Percentiles rank a stretch among this genome's conserved stretches.
These are phyloP conservation scores for Stylonectria norvegica DNA, from an alignment of 2,329 filamentous ascomycete genomes.

Conservation along the genomic window DNA sequence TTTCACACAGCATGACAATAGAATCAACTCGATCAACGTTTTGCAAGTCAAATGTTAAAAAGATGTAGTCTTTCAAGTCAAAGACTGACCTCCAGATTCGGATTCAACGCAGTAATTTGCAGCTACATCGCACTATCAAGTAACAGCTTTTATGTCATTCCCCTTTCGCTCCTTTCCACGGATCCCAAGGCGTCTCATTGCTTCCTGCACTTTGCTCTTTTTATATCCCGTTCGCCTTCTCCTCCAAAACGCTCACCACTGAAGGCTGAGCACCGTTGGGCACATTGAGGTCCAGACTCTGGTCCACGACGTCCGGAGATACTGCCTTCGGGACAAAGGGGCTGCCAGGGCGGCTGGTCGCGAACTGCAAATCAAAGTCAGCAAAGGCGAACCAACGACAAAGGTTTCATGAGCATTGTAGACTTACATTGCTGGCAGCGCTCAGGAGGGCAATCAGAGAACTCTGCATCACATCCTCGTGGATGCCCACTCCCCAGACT, in stretches of 20 bases:
- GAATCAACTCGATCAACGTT: too few relatives aligned
- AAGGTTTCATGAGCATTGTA: too few relatives aligned
- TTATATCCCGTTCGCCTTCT: conserved; percentile 20
- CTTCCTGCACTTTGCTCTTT: background rate
- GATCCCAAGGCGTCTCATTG: too few relatives aligned
- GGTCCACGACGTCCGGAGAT: conserved; percentile 33
- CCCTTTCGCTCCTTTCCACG: background rate
- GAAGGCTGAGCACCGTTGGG: conserved; percentile 7
- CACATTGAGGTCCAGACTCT: conserved; percentile 12
- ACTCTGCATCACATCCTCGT: conserved; percentile 67
- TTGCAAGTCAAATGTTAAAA: too few relatives aligned
- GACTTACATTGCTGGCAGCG: conserved; percentile 79
- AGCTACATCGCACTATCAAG: background rate
- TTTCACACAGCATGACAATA: too few relatives aligned
- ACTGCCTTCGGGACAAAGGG: conserved; percentile 54
- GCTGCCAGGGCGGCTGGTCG: conserved; percentile 65
- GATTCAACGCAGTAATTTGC: too few relatives aligned
- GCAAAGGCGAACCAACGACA: conserved; percentile 1
- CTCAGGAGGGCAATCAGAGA: conserved; percentile 81
- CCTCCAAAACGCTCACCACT: conserved; percentile 20
- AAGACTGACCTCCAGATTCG: too few relatives aligned
- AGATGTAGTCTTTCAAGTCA: too few relatives aligned
- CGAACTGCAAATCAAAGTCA: conserved; percentile 53
- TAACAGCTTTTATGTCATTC: background rate
- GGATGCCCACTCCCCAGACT: conserved; percentile 14